phyloP scores from a whole-genome alignment of 306 rosid genomes.

The Prunus salicina region DNA sequence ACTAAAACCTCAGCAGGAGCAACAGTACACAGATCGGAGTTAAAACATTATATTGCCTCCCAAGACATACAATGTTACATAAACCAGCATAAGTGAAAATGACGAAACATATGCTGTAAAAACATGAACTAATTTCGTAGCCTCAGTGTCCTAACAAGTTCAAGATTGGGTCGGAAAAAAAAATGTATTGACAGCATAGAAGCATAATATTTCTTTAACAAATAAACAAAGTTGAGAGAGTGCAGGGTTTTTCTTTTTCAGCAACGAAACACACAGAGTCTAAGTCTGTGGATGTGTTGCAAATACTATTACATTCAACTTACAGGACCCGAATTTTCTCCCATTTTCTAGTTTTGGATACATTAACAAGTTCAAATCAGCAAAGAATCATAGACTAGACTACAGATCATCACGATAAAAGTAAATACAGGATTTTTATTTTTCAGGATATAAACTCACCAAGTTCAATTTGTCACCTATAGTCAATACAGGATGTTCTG shows the following conservation, averaged over 20 bases:
- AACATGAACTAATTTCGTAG: not conserved
- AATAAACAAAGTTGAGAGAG: not conserved
- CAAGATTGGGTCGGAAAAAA: not conserved
- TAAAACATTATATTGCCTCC: not conserved
- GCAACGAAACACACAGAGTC: not conserved
- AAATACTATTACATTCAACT: no score
- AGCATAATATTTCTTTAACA: not conserved
- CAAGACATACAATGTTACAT: no score
- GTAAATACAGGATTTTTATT: not conserved
- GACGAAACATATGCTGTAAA: not conserved
- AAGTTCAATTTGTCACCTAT: slow-evolving; percentile 62
- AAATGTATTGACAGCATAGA: not conserved
- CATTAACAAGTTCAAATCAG: not conserved
- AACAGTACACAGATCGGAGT: not conserved
- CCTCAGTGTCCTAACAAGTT: not conserved
- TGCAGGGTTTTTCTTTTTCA: not conserved
- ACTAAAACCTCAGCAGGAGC: not conserved
- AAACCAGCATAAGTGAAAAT: not conserved
- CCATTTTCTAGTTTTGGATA: no score
- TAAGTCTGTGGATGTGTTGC: no score
- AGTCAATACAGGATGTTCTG: slow-evolving; percentile 64
- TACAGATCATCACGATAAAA: not conserved
- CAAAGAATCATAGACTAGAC: not conserved
- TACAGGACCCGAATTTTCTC: not conserved
- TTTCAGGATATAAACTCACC: slow-evolving; percentile 37